Conservation (phyloP, 2,329 filamentous ascomycete species). For the Ophiostoma ulmi region DNA sequence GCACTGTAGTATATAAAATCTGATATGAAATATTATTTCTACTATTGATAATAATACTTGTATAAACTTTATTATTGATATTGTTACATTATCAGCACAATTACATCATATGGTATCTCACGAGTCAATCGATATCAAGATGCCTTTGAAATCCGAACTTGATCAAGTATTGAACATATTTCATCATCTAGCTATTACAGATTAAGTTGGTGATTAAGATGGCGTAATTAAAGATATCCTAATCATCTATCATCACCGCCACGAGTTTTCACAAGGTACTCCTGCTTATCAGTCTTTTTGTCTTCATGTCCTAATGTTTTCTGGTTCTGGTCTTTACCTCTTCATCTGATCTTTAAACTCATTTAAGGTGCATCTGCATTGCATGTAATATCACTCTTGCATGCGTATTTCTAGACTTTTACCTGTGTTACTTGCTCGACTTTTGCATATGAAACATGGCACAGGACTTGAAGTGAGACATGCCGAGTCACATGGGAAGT, state of each 20-base stretch:
- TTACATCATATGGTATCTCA: background rate
- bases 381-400: background rate
- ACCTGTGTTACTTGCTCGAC: background rate
- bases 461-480: background rate
- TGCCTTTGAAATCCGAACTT: background rate
- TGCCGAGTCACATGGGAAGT: background rate
- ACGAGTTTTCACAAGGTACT: background rate
- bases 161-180: too few relatives aligned
- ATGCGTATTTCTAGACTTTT: background rate
- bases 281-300: background rate
- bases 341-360: background rate
- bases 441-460: background rate
- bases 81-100: background rate
- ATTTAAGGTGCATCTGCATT: background rate
- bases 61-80: background rate
- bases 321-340: background rate
- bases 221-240: background rate
- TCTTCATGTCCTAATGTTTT: background rate
- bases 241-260: background rate
- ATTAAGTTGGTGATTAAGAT: background rate
- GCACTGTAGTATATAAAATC: background rate
- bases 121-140: background rate
- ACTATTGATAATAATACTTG: background rate
- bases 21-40: background rate
- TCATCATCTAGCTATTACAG: too few relatives aligned